A percentile compares a stretch with the other conserved stretches of the same genome.
phyloP scores from a whole-genome alignment of 345 rosid species.

The Excoecaria agallocha region DNA sequence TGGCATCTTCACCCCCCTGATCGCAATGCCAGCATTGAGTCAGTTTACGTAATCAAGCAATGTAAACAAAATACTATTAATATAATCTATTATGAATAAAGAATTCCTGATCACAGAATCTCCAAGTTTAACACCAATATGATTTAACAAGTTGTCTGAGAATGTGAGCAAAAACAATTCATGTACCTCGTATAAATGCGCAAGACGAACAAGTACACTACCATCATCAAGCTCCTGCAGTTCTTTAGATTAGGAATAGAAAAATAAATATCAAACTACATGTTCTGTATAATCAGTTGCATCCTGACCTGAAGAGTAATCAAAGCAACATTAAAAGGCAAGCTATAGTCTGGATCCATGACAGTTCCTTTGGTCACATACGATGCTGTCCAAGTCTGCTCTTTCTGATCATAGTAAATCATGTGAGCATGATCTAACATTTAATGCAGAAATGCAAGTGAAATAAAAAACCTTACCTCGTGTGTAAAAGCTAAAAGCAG shows the following conservation, averaged over 20 bases:
- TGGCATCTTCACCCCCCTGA: constrained; percentile 62
- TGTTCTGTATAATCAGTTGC: background rate
- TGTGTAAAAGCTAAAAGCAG: constrained; percentile 69
- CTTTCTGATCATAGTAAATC: constrained; percentile 29
- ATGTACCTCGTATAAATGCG: constrained; percentile 69
- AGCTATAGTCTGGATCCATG: constrained; percentile 60
- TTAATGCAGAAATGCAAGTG: background rate
- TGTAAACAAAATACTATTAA: too few species aligned
- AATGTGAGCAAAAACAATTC: too few species aligned
- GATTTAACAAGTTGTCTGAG: too few species aligned
- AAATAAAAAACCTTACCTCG: constrained; percentile 40
- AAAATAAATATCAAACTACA: background rate
- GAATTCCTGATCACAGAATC: background rate
- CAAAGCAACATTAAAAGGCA: constrained; percentile 75
- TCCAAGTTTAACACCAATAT: background rate
- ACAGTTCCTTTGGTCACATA: constrained; percentile 34
- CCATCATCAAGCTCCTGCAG: constrained; percentile 59
- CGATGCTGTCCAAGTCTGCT: constrained; percentile 56
- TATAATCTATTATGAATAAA: background rate
- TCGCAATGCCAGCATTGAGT: constrained; percentile 6
- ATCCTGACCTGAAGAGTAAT: constrained; percentile 68
- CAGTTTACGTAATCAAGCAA: background rate
- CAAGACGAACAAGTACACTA: constrained; percentile 66
- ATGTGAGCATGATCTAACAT: background rate
- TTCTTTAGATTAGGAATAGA: background rate